phyloP scores from a whole-genome alignment of 148 eudicot genomes.

The Tetragonia tetragonoides region DNA sequence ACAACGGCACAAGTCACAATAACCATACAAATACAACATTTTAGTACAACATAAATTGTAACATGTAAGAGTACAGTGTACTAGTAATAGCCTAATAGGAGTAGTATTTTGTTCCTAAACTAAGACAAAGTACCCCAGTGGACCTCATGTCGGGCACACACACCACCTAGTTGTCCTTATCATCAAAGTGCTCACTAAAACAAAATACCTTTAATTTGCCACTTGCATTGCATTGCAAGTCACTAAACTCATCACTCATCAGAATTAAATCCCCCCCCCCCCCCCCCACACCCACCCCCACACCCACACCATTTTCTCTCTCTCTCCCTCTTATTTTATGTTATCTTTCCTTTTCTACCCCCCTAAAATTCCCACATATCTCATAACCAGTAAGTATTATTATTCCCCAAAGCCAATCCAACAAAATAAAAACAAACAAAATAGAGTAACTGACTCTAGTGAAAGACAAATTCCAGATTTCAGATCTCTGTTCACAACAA shows the following conservation, averaged over 20 bases:
- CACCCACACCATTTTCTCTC: slow-evolving; percentile 1
- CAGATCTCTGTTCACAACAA: background rate
- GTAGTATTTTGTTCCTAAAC: no score
- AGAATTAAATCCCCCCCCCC: background rate
- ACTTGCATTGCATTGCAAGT: slow-evolving; percentile 22
- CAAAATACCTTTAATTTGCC: background rate
- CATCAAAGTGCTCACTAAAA: slow-evolving; percentile 32
- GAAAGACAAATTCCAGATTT: slow-evolving; percentile 24
- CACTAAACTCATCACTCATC: slow-evolving; percentile 2
- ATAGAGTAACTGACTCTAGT: background rate
- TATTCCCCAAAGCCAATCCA: background rate
- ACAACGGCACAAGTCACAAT: no score
- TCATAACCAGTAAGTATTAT: no score
- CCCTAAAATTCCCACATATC: no score
- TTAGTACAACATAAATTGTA: no score
- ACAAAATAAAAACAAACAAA: slow-evolving; percentile 18
- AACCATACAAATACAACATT: no score
- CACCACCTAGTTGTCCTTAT: slow-evolving; percentile 22
- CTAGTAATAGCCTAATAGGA: no score
- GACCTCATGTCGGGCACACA: background rate
- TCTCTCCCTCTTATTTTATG: background rate
- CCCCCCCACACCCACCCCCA: background rate
- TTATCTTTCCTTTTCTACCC: background rate
- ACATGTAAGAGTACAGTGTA: no score
- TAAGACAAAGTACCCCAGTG: background rate